Base-by-base conservation (phyloP, 345 rosid species). In the Leavenworthia alabamica region DNA sequence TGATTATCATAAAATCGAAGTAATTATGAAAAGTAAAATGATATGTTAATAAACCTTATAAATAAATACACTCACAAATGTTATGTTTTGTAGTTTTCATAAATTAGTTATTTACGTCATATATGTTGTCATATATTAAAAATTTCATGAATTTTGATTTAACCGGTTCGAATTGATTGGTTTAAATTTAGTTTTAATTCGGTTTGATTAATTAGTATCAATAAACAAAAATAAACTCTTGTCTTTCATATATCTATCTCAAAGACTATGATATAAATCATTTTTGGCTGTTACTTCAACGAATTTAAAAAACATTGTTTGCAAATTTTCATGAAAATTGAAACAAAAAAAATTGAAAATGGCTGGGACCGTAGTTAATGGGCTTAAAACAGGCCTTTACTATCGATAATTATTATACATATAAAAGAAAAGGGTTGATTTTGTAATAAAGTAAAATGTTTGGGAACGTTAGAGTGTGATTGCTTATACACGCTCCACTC, bases 21-120 rank as follows among this genome's bases (percentile, higher is more conserved):
- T 72, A 65, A 64, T 64, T 64, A 72, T 72, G 56, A 49, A 64
- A 65, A 72, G 52, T 49, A 49, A 56, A 35, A 58, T 56, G 39
- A 26, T 37, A 56, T 62, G 57, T 56, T 70, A 62, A 56, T 56
- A 44, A 56, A 70, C 57, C 74, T 62, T 62, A 45, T 24, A 11
- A 40, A 56, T 47, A 56, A 70, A 70, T 69, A 55, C 51, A 54
- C 11, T 70, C 42, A 49, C 70, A 41, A 40, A 64, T 62, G 56
- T 27, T 13, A 45, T 22, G 28, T 55, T 46, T 46, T n/a, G 53
- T 40, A 35, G 28, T 44, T 27, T 20, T 12, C 28, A 44, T 20
- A 33, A 67, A 7, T 22, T 40, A 57, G 16, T 31, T 10, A 14
- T 50, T 41, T 42, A 59, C 66, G 60, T 68, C 66, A 60, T 51